Conservation (phyloP, 1,284 basidiomycete genomes). For the Puccinia sorghi region DNA sequence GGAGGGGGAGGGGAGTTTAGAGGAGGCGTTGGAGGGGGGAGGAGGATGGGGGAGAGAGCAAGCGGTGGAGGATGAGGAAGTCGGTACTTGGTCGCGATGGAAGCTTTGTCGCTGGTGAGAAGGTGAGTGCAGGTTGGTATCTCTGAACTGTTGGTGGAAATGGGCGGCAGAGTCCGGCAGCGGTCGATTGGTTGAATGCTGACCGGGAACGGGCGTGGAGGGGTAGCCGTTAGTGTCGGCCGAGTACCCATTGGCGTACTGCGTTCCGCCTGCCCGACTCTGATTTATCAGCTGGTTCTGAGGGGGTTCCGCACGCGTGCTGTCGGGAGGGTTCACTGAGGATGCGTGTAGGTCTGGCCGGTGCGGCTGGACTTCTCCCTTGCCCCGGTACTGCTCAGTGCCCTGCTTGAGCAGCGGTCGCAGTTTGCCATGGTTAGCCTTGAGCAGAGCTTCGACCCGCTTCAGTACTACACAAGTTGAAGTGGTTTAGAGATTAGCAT, state of each 20-base stretch:
- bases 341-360: slow-evolving; percentile 39
- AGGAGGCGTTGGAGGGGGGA: slow-evolving; percentile 19
- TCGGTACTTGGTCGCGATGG: slow-evolving; percentile 24
- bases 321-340: slow-evolving; percentile 6
- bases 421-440: slow-evolving; percentile 22
- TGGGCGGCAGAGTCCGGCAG: not conserved
- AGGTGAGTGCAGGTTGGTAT: not conserved
- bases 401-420: not conserved
- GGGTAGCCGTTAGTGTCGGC: slow-evolving; percentile 12
- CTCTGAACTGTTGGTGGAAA: slow-evolving; percentile 14
- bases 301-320: not conserved
- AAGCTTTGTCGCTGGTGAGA: slow-evolving; percentile 27
- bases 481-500: not conserved
- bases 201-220: not conserved
- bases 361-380: slow-evolving; percentile 46
- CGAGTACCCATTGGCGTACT: not conserved
- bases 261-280: not conserved
- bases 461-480: slow-evolving; percentile 33
- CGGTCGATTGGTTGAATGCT: not conserved
- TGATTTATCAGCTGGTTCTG: not conserved
- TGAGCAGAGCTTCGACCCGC: slow-evolving; percentile 39
- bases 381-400: slow-evolving; percentile 35
- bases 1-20: slow-evolving; percentile 5
- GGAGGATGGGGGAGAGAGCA: not conserved
- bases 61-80: not conserved